These are phyloP conservation scores for Melastoma malabathricum DNA, from an alignment of 345 rosid species.

Conservation along the genomic window DNA sequence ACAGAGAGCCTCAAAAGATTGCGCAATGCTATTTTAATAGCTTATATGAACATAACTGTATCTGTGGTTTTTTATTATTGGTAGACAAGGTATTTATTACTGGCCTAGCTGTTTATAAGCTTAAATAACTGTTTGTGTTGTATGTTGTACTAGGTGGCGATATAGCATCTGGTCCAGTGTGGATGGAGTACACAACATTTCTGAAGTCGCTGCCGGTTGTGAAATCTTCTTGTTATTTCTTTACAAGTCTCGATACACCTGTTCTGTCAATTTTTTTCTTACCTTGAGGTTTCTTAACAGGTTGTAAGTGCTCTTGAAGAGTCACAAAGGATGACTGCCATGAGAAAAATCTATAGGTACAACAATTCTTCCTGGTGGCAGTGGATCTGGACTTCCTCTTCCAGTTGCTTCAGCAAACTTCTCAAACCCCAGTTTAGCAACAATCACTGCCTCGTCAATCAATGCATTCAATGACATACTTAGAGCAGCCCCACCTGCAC, in stretches of 20 bases:
- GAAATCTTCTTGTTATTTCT: constrained; percentile 13
- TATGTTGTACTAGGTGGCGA: constrained; percentile 58
- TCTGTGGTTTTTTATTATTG: no score
- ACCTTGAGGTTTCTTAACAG: constrained; percentile 29
- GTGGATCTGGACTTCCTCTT: constrained; percentile 24
- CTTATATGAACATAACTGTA: no score
- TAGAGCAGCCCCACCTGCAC: constrained; percentile 74
- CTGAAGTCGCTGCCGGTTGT: constrained; percentile 73
- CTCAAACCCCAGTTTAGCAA: constrained; percentile 23
- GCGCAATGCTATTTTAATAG: no score
- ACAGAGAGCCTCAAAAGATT: no score
- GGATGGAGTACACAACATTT: constrained; percentile 83
- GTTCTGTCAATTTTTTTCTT: constrained; percentile 5
- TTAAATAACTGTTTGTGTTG: constrained; percentile 5
- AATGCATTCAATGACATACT: constrained; percentile 42
- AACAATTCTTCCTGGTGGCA: constrained; percentile 17
- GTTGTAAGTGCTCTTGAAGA: constrained; percentile 60
- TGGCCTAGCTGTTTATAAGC: no score
- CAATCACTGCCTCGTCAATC: constrained; percentile 27
- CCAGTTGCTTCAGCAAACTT: constrained; percentile 24
- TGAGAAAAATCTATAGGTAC: constrained; percentile 48
- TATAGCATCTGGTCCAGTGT: constrained; percentile 81
- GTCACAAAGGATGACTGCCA: constrained; percentile 61
- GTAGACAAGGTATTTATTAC: no score
- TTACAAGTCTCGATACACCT: neutral